These are phyloP conservation scores for Naganishia vaughanmartiniae DNA, from an alignment of 768 basidiomycete genomes.

Conservation along the genomic window DNA sequence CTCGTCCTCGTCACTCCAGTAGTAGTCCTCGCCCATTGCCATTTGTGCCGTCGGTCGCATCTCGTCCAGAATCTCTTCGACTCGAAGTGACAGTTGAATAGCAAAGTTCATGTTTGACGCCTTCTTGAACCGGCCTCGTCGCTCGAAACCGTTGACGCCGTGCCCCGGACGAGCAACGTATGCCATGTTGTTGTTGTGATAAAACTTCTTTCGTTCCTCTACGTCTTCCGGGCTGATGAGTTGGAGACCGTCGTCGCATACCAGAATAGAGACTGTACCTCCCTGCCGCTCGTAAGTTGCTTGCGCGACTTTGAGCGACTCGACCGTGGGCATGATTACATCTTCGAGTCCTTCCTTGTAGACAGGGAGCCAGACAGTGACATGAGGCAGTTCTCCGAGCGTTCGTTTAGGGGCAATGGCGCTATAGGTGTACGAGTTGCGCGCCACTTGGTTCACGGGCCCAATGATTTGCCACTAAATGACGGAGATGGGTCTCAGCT, in stretches of 20 bases:
- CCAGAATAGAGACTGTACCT: slow-evolving; percentile 71
- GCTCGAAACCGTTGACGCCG: slow-evolving; percentile 66
- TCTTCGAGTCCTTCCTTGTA: slow-evolving; percentile 53
- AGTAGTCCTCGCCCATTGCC: background rate
- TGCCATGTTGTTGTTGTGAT: slow-evolving; percentile 67
- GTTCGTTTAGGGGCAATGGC: slow-evolving; percentile 42
- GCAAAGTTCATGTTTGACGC: slow-evolving; percentile 89
- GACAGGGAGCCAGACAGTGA: background rate
- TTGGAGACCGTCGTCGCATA: slow-evolving; percentile 83
- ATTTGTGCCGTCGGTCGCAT: slow-evolving; percentile 1
- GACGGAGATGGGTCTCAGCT: background rate
- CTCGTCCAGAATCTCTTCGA: slow-evolving; percentile 57
- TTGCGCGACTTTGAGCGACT: slow-evolving; percentile 78
- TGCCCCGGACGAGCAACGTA: slow-evolving; percentile 80
- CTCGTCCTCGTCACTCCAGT: slow-evolving; percentile 56
- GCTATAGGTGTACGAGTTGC: slow-evolving; percentile 50
- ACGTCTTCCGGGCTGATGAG: slow-evolving; percentile 63
- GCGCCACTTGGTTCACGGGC: slow-evolving; percentile 49
- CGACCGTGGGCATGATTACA: slow-evolving; percentile 60
- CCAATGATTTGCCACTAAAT: slow-evolving; percentile 49
- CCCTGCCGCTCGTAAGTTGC: slow-evolving; percentile 84
- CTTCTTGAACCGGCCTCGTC: slow-evolving; percentile 89
- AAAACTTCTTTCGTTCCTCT: slow-evolving; percentile 68
- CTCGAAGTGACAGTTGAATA: slow-evolving; percentile 64
- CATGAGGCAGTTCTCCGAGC: slow-evolving; percentile 66